phyloP scores from a whole-genome alignment of 495 filamentous ascomycete species.

The Bryoglossum gracile region DNA sequence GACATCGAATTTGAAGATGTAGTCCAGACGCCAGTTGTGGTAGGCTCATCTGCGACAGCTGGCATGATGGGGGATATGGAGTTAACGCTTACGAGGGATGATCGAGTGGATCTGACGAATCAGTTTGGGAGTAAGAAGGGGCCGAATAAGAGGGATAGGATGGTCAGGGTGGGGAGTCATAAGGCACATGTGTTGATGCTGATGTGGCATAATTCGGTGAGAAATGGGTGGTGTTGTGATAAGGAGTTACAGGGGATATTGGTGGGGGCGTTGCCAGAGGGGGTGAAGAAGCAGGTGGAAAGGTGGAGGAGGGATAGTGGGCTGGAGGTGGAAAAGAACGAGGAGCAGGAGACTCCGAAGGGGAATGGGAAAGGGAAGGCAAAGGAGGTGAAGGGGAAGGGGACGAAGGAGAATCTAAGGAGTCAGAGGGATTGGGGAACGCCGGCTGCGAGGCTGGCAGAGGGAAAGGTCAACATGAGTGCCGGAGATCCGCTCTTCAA shows the following conservation, averaged over 20 bases:
- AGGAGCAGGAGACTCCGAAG: constrained; percentile 28
- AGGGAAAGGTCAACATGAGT: constrained; percentile 61
- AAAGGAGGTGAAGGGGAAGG: constrained; percentile 33
- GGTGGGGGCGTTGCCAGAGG: constrained; percentile 58
- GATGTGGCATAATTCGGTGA: constrained; percentile 79
- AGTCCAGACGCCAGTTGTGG: constrained; percentile 23
- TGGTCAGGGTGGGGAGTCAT: constrained; percentile 70
- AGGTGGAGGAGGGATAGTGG: constrained; percentile 65
- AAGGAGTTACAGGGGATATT: constrained; percentile 69
- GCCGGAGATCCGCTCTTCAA: constrained; percentile 74
- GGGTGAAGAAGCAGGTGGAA: constrained; percentile 63
- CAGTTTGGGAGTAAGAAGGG: constrained; percentile 71
- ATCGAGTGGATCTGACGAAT: constrained; percentile 43
- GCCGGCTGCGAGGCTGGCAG: constrained; percentile 59
- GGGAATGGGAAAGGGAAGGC: constrained; percentile 26
- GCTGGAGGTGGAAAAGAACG: constrained; percentile 38
- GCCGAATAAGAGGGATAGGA: constrained; percentile 73
- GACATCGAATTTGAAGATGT: constrained; percentile 89
- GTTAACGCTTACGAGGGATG: constrained; percentile 61
- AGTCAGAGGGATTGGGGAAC: constrained; percentile 67
- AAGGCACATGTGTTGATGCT: constrained; percentile 84
- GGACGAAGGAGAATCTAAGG: constrained; percentile 35
- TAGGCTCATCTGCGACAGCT: constrained; percentile 27
- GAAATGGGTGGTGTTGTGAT: constrained; percentile 84
- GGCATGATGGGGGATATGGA: constrained; percentile 55